Percentiles rank a stretch among this genome's conserved stretches.
Evolutionary conservation across 1,284 basidiomycete genomes (phyloP).

Genomic region (Tylopilus orsonianus): DNA sequence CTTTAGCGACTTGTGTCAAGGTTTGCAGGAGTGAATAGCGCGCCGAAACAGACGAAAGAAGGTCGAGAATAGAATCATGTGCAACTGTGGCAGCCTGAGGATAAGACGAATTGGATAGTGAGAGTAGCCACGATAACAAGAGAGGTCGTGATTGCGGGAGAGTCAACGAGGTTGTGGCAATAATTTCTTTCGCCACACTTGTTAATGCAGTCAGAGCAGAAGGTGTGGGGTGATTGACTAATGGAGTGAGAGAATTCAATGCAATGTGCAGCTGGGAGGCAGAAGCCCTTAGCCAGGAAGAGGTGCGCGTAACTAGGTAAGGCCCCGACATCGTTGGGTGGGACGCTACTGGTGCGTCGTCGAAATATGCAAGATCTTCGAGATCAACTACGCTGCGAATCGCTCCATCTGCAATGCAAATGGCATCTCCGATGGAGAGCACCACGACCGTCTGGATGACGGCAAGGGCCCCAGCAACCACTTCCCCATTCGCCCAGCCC

Average conservation of each 20-base stretch:
- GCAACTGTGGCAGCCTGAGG: constrained; percentile 38
- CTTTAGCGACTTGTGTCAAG: constrained; percentile 54
- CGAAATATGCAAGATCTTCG: constrained; percentile 53
- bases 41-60: constrained; percentile 46
- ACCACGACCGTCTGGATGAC: constrained; percentile 58
- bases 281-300: constrained; percentile 61
- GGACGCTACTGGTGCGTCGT: constrained; percentile 16
- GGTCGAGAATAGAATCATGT: constrained; percentile 41
- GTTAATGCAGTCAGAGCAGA: constrained; percentile 59
- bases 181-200: constrained; percentile 53
- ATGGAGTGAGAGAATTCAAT: constrained; percentile 58
- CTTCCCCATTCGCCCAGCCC: constrained; percentile 64
- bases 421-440: constrained; percentile 59
- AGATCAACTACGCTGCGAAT: constrained; percentile 55
- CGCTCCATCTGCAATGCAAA: constrained; percentile 63
- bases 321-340: constrained; percentile 27
- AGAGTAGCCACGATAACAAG: constrained; percentile 66
- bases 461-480: constrained; percentile 58
- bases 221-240: constrained; percentile 65
- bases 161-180: constrained; percentile 55
- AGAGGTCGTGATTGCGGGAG: constrained; percentile 65
- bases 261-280: constrained; percentile 71
- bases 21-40: constrained; percentile 51
- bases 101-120: constrained; percentile 36
- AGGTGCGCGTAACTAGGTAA: constrained; percentile 50